Percentiles rank a stretch among this genome's conserved stretches.
Evolutionary conservation across 2,329 filamentous ascomycete genomes (phyloP).

Genomic region (Xenoacremonium recifei): DNA sequence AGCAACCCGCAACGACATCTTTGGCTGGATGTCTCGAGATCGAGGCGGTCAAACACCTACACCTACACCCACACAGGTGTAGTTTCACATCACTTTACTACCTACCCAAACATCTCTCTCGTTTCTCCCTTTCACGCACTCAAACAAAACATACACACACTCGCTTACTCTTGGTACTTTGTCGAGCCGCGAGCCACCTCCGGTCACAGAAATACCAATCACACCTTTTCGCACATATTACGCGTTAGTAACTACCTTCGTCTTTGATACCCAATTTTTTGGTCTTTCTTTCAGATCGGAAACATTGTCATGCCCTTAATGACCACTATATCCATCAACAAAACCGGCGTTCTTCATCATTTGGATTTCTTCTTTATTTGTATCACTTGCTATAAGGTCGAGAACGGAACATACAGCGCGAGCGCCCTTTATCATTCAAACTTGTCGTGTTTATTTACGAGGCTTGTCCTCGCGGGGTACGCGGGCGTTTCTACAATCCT

Average conservation of each 20-base stretch:
- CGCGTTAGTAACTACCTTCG: slow-evolving; percentile 30
- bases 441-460: not conserved
- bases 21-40: slow-evolving; percentile 52
- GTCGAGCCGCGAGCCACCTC: not conserved
- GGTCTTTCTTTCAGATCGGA: slow-evolving; percentile 24
- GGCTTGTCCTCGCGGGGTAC: not conserved
- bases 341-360: slow-evolving; percentile 27
- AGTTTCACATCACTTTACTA: slow-evolving; percentile 4
- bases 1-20: slow-evolving; percentile 40
- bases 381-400: slow-evolving; percentile 15
- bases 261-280: slow-evolving; percentile 36
- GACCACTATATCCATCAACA: slow-evolving; percentile 29
- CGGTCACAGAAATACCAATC: slow-evolving; percentile 7
- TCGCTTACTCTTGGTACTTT: not conserved
- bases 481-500: not conserved
- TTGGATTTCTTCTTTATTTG: slow-evolving; percentile 19
- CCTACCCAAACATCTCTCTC: not conserved
- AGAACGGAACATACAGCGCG: slow-evolving; percentile 13
- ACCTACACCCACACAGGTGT: slow-evolving; percentile 25
- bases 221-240: slow-evolving; percentile 27
- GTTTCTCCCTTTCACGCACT: too few relatives aligned
- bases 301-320: slow-evolving; percentile 28
- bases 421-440: slow-evolving; percentile 8
- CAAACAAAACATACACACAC: too few relatives aligned
- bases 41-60: slow-evolving; percentile 33